Conservation (phyloP, 768 basidiomycete genomes). For the Asterophora lycoperdoides region DNA sequence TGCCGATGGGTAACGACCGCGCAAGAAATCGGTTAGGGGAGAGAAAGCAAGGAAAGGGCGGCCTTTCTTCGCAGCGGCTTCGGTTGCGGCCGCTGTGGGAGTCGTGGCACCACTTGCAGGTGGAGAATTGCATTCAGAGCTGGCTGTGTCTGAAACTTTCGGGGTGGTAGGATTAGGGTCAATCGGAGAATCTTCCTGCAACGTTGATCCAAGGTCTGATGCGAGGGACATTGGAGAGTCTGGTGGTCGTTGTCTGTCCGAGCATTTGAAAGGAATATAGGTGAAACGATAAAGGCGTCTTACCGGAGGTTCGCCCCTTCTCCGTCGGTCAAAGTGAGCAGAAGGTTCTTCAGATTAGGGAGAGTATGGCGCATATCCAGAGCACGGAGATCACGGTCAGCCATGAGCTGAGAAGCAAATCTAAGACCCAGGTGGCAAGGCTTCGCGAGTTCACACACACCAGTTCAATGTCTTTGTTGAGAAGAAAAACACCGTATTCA, state of each 20-base stretch:
- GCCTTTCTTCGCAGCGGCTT: constrained; percentile 35
- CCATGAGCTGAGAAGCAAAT: constrained; percentile 66
- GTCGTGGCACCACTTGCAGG: constrained; percentile 55
- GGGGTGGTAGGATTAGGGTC: constrained; percentile 30
- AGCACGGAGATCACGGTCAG: constrained; percentile 81
- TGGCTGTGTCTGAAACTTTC: constrained; percentile 26
- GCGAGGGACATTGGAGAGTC: constrained; percentile 26
- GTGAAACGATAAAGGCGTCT: constrained; percentile 21
- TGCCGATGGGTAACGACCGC: constrained; percentile 55
- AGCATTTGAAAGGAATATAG: constrained; percentile 16
- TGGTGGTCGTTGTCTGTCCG: constrained; percentile 15
- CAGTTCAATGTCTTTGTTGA: constrained; percentile 97
- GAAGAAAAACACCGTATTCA: constrained; percentile 93
- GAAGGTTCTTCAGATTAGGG: constrained; percentile 91
- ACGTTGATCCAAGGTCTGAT: constrained; percentile 20
- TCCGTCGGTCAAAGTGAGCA: constrained; percentile 80
- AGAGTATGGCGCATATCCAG: constrained; percentile 94
- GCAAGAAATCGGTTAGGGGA: constrained; percentile 60
- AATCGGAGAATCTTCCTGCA: constrained; percentile 20
- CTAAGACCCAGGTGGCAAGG: constrained; percentile 7
- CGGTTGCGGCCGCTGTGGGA: constrained; percentile 39
- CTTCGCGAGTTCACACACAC: constrained; percentile 38
- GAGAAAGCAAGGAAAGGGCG: constrained; percentile 56
- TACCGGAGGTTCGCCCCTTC: constrained; percentile 48
- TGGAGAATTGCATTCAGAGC: constrained; percentile 35